These are phyloP conservation scores for Salinomyces thailandicus DNA, from an alignment of 2,329 filamentous ascomycete species.

Conservation along the genomic window DNA sequence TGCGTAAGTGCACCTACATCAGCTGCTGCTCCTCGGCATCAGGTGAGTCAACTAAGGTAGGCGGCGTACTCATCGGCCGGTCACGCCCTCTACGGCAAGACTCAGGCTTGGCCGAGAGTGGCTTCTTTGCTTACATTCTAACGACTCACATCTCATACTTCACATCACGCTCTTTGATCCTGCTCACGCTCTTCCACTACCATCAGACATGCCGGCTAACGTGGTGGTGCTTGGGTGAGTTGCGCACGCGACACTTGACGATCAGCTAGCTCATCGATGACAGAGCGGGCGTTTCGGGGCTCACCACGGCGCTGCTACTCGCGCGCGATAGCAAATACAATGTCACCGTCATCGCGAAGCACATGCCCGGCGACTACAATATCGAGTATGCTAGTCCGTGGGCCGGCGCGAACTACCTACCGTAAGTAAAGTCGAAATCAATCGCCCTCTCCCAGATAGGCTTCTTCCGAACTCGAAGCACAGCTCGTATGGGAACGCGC, in stretches of 20 bases:
- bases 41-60: too few relatives aligned
- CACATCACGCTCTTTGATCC: not conserved
- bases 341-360: constrained; percentile 68
- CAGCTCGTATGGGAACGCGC: not conserved
- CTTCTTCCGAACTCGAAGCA: not conserved
- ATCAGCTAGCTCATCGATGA: constrained; percentile 4
- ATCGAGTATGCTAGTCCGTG: constrained; percentile 84
- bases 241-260: not conserved
- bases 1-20: too few relatives aligned
- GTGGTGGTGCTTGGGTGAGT: constrained; percentile 41
- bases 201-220: constrained; percentile 18
- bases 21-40: too few relatives aligned
- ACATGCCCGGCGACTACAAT: constrained; percentile 90
- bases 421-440: too few relatives aligned
- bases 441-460: too few relatives aligned
- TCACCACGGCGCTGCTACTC: constrained; percentile 54
- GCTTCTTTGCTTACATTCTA: too few relatives aligned
- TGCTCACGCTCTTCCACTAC: not conserved
- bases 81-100: too few relatives aligned
- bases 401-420: constrained; percentile 73
- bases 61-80: too few relatives aligned
- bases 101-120: too few relatives aligned
- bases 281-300: constrained; percentile 52
- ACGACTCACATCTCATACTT: not conserved
- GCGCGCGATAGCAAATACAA: constrained; percentile 46